phyloP scores from a whole-genome alignment of 1,139 yeast genomes.

The Saccharomyces pastorianus region DNA sequence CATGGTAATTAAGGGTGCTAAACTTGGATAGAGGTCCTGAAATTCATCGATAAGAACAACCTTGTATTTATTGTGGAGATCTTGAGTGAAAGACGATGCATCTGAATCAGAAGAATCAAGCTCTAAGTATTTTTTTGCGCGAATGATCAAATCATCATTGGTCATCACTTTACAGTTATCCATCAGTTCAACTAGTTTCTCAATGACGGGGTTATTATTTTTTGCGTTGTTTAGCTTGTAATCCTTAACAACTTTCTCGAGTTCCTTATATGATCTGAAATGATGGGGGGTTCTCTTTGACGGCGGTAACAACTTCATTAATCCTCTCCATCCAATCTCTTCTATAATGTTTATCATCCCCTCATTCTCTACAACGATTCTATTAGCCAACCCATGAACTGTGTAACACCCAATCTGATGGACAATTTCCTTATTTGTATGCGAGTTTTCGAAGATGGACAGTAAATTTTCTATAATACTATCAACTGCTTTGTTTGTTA shows the following conservation, averaged over 20 bases:
- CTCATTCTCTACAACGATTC: slow-evolving; percentile 39
- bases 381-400: slow-evolving; percentile 55
- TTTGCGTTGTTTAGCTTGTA: slow-evolving; percentile 23
- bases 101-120: not conserved
- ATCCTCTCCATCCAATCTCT: slow-evolving; percentile 44
- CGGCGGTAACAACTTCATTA: slow-evolving; percentile 25
- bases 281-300: slow-evolving; percentile 18
- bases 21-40: slow-evolving; percentile 58
- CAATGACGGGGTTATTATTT: slow-evolving; percentile 8
- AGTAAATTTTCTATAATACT: slow-evolving; percentile 39
- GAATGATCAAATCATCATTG: slow-evolving; percentile 36
- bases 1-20: slow-evolving; percentile 39
- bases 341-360: slow-evolving; percentile 38
- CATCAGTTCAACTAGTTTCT: slow-evolving; percentile 28
- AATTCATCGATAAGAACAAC: slow-evolving; percentile 62
- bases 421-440: slow-evolving; percentile 25
- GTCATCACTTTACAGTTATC: slow-evolving; percentile 34
- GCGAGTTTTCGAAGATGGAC: slow-evolving; percentile 31
- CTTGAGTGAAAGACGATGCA: slow-evolving; percentile 11
- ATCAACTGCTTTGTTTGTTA: slow-evolving; percentile 64
- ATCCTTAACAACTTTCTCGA: slow-evolving; percentile 34
- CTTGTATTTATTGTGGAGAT: slow-evolving; percentile 23
- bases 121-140: slow-evolving; percentile 26
- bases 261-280: slow-evolving; percentile 14
- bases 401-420: slow-evolving; percentile 42